Evolutionary conservation across 805 yeast genomes (phyloP).

Genomic region (Metschnikowia cubensis): DNA sequence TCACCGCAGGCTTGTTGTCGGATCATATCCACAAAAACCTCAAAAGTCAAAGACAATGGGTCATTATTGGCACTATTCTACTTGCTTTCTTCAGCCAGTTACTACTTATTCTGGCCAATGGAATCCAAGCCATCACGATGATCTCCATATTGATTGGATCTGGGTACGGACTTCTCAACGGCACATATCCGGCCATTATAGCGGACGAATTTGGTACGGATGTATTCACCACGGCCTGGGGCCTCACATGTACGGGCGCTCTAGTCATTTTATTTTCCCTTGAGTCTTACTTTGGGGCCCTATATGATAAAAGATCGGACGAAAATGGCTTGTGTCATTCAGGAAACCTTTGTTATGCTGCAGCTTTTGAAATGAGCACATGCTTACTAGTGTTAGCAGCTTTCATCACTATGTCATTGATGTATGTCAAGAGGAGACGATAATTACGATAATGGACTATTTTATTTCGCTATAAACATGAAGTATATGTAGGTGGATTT

Average conservation of each 20-base stretch:
- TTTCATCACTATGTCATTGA: constrained; percentile 21
- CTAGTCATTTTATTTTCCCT: constrained; percentile 49
- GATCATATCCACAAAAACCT: constrained; percentile 53
- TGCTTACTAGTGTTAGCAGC: constrained; percentile 26
- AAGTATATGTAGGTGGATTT: constrained; percentile 23
- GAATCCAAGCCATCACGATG: constrained; percentile 20
- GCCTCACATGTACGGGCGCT: constrained; percentile 69
- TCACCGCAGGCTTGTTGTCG: constrained; percentile 60
- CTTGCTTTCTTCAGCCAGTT: constrained; percentile 37
- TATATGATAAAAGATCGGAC: constrained; percentile 45
- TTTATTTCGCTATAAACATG: constrained; percentile 21
- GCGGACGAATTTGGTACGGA: constrained; percentile 70
- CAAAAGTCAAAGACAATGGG: constrained; percentile 63
- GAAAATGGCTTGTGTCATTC: constrained; percentile 37
- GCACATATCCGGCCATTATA: constrained; percentile 69
- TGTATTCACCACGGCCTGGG: constrained; percentile 74
- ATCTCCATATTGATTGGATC: constrained; percentile 58
- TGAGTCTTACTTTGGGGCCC: constrained; percentile 52
- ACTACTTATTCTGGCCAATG: constrained; percentile 24
- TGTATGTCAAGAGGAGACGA: constrained; percentile 23
- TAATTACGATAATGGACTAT: neutral
- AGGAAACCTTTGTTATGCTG: constrained; percentile 37
- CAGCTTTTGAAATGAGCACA: constrained; percentile 33
- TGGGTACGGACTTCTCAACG: constrained; percentile 68
- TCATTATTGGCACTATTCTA: constrained; percentile 43